Percentiles rank a stretch among this genome's conserved stretches.
Evolutionary conservation across 176 grass and related monocot species (phyloP).

Genomic region (Carex kokanica): DNA sequence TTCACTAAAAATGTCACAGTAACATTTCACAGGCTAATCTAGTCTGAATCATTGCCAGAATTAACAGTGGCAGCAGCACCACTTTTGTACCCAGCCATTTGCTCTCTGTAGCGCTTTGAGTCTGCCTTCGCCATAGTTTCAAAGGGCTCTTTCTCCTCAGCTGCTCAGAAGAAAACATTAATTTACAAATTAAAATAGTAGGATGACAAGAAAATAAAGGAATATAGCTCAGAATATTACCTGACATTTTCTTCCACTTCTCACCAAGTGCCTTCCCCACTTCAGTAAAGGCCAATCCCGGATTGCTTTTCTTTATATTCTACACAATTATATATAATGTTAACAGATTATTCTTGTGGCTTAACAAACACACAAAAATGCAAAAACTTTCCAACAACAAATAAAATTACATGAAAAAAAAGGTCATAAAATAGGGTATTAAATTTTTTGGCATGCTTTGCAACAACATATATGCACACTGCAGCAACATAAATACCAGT

Average conservation of each 20-base stretch:
- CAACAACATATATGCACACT: not conserved
- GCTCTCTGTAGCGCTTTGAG: constrained; percentile 59
- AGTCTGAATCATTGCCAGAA: constrained; percentile 42
- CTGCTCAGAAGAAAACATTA: constrained; percentile 26
- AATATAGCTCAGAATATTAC: constrained; percentile 35
- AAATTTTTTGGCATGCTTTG: not conserved
- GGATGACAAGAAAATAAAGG: not conserved
- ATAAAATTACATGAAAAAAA: not conserved
- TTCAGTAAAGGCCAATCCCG: constrained; percentile 59
- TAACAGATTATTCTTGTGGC: constrained; percentile 15
- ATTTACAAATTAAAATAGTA: constrained; percentile 1
- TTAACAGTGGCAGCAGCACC: constrained; percentile 32
- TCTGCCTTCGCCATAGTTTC: constrained; percentile 53
- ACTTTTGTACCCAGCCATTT: constrained; percentile 48
- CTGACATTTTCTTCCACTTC: constrained; percentile 76
- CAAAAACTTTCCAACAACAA: not conserved
- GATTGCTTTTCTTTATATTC: constrained; percentile 72
- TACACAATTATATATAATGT: constrained; percentile 28
- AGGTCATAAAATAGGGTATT: not conserved
- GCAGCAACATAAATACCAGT: not conserved
- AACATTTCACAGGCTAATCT: constrained; percentile 12
- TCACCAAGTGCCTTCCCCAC: constrained; percentile 73
- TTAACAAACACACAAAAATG: not conserved
- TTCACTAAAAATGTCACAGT: not conserved
- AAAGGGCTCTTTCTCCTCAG: constrained; percentile 61